Evolutionary conservation across 352 stramenopile genomes (phyloP).

Genomic region (Globisporangium alternatum): DNA sequence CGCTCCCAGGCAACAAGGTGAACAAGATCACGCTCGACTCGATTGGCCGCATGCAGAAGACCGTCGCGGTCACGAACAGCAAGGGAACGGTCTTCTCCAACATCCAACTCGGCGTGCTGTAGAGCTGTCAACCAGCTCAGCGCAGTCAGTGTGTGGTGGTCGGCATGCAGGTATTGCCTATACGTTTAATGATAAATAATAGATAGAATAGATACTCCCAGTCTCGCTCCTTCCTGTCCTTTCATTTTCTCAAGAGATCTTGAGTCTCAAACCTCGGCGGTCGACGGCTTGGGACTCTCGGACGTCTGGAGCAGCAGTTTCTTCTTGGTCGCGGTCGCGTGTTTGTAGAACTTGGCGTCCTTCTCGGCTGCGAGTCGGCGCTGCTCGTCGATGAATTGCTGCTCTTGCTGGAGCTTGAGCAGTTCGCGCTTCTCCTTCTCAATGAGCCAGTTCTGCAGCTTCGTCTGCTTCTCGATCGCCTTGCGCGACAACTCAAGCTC

Average conservation of each 20-base stretch:
- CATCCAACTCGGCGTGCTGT: conserved; percentile 47
- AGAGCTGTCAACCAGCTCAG: conserved; percentile 1
- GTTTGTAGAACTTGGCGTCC: conserved; percentile 79
- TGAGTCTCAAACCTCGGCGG: conserved; percentile 24
- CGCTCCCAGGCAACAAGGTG: conserved; percentile 29
- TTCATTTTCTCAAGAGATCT: conserved; percentile 7
- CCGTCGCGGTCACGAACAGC: conserved; percentile 51
- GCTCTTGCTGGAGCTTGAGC: conserved; percentile 76
- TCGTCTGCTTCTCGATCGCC: conserved; percentile 88
- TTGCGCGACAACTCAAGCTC: conserved; percentile 69
- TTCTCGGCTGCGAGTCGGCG: conserved; percentile 49
- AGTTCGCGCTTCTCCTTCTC: conserved; percentile 87
- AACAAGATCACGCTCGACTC: conserved; percentile 46
- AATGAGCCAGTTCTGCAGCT: conserved; percentile 87
- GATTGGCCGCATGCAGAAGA: conserved; percentile 71
- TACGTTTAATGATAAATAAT: conserved; percentile 19
- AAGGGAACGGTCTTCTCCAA: conserved; percentile 73
- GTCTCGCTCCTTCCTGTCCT: conserved; percentile 11
- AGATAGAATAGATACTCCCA: conserved; percentile 15
- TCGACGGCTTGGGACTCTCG: conserved; percentile 24
- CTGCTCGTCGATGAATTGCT: conserved; percentile 77
- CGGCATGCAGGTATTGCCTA: background rate
- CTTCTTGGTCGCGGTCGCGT: conserved; percentile 70
- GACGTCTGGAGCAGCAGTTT: conserved; percentile 34
- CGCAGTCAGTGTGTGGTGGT: background rate